A percentile compares a stretch with the other conserved stretches of the same genome.
These are phyloP conservation scores for Pyricularia grisea DNA, from an alignment of 2,329 filamentous ascomycete genomes.

Conservation along the genomic window DNA sequence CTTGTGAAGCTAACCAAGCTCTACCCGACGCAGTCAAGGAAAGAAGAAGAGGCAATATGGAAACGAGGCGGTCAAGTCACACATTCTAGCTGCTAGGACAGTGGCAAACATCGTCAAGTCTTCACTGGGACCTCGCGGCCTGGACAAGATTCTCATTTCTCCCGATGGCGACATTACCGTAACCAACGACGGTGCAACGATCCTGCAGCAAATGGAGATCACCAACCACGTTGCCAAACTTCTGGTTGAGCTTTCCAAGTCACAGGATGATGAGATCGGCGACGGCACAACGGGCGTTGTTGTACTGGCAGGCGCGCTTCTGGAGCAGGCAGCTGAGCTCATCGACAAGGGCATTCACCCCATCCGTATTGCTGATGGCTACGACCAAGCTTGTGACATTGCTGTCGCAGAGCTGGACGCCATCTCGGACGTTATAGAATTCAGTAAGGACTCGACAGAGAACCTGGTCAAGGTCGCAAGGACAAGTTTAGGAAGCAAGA, in stretches of 20 bases:
- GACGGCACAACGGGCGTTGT: constrained; percentile 98
- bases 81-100: constrained; percentile 92
- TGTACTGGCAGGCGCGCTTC: constrained; percentile 83
- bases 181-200: constrained; percentile 97
- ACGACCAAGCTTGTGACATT: constrained; percentile 95
- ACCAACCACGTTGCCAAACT: constrained; percentile 97
- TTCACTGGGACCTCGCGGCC: constrained; percentile 85
- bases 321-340: constrained; percentile 93
- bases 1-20: constrained; percentile 1
- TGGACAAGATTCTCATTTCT: constrained; percentile 99
- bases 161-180: constrained; percentile 98
- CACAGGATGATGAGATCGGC: constrained; percentile 97
- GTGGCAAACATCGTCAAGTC: constrained; percentile 97
- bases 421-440: constrained; percentile 86
- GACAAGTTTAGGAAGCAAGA: constrained; percentile 95
- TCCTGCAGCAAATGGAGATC: constrained; percentile 97
- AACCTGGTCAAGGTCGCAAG: constrained; percentile 93
- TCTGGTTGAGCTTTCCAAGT: constrained; percentile 93
- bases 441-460: constrained; percentile 66
- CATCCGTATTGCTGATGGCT: constrained; percentile 96
- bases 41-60: constrained; percentile 96
- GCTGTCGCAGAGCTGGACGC: constrained; percentile 85
- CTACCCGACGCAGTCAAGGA: constrained; percentile 58
- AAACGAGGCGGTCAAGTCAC: constrained; percentile 94
- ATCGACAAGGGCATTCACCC: constrained; percentile 99